A percentile compares a stretch with the other conserved stretches of the same genome.
Evolutionary conservation across 2,329 filamentous ascomycete genomes (phyloP).

Genomic region (Botryotinia calthae): DNA sequence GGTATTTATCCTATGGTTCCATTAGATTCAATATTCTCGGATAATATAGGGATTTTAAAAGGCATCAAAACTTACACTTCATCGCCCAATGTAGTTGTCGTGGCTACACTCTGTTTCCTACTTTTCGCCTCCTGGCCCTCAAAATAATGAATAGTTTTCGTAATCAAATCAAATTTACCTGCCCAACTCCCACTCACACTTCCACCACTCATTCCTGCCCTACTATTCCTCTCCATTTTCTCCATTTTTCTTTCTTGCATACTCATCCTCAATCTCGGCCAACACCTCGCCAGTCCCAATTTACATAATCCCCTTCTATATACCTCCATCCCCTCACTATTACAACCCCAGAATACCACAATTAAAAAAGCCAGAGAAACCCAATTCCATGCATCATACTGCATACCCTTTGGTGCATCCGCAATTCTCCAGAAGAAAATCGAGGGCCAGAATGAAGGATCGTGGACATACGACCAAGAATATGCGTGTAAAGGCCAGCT

Average conservation of each 20-base stretch:
- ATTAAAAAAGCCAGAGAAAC: slow-evolving; percentile 52
- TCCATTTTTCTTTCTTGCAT: slow-evolving; percentile 17
- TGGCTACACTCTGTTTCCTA: slow-evolving; percentile 16
- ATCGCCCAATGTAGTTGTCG: background rate
- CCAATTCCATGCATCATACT: slow-evolving; percentile 57
- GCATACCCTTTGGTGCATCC: slow-evolving; percentile 41
- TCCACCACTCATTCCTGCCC: background rate
- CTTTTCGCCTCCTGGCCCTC: slow-evolving; percentile 24
- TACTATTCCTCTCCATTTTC: slow-evolving; percentile 9
- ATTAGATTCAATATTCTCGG: background rate
- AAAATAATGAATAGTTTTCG: slow-evolving; percentile 31
- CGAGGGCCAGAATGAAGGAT: slow-evolving; percentile 45
- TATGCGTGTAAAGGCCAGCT: slow-evolving; percentile 43
- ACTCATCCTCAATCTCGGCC: slow-evolving; percentile 27
- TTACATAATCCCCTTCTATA: slow-evolving; percentile 41
- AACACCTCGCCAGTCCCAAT: slow-evolving; percentile 30
- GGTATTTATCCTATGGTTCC: background rate
- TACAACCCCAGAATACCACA: slow-evolving; percentile 65
- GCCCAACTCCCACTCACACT: slow-evolving; percentile 11
- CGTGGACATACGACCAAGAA: slow-evolving; percentile 54
- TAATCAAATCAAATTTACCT: slow-evolving; percentile 31
- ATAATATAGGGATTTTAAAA: background rate
- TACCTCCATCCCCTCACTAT: slow-evolving; percentile 56
- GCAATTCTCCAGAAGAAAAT: slow-evolving; percentile 47
- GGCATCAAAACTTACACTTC: slow-evolving; percentile 4